phyloP scores from a whole-genome alignment of 441 rosid genomes.

The Pelargonium cotyledonis region DNA sequence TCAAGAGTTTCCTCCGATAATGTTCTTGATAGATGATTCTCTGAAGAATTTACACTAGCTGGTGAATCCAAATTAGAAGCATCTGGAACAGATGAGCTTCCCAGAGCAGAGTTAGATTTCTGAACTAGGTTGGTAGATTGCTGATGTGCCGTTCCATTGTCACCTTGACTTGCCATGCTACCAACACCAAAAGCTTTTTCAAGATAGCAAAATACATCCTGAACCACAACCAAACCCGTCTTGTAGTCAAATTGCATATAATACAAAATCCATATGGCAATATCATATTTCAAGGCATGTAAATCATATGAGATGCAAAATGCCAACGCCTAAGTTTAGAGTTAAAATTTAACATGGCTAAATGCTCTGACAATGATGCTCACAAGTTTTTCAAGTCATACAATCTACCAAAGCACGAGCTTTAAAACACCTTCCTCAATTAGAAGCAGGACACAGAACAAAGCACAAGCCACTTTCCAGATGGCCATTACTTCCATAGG shows the following conservation, averaged over 20 bases:
- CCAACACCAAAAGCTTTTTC: slow-evolving; percentile 68
- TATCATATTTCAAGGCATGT: neutral
- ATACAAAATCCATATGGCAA: neutral
- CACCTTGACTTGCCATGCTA: slow-evolving; percentile 51
- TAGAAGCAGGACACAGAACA: too few relatives aligned
- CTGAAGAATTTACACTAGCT: slow-evolving; percentile 43
- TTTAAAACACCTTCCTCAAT: too few relatives aligned
- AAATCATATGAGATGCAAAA: neutral
- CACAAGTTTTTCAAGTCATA: neutral
- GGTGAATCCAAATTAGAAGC: slow-evolving; percentile 53
- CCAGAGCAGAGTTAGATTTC: slow-evolving; percentile 46
- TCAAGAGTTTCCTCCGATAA: slow-evolving; percentile 77
- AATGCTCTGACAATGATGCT: neutral
- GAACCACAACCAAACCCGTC: slow-evolving; percentile 18
- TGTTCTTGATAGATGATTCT: slow-evolving; percentile 62
- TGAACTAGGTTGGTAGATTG: slow-evolving; percentile 54
- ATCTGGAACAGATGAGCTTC: slow-evolving; percentile 50
- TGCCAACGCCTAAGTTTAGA: neutral
- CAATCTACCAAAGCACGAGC: too few relatives aligned
- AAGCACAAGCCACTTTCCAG: too few relatives aligned
- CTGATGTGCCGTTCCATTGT: slow-evolving; percentile 45
- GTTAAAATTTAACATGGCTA: neutral
- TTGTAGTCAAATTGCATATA: neutral
- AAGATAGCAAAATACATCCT: slow-evolving; percentile 74
- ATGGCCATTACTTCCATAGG: too few relatives aligned